These are phyloP conservation scores for Marchantia paleacea DNA, from an alignment of 225 moss, liverwort and hornwort genomes.

Conservation along the genomic window DNA sequence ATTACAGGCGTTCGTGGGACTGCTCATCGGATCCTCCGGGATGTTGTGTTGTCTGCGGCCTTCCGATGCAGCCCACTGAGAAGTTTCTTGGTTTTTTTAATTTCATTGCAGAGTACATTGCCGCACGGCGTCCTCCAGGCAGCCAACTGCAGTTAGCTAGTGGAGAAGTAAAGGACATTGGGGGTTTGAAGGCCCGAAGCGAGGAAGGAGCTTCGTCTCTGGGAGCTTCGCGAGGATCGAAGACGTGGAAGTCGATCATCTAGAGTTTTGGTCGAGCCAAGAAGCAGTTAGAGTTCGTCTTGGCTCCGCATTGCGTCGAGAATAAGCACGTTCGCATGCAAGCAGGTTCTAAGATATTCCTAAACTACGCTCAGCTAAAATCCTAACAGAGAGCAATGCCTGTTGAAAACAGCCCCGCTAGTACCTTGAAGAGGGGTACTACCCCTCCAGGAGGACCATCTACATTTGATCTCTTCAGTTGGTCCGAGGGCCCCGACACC, in stretches of 20 bases:
- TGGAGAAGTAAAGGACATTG: not conserved
- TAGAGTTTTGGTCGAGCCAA: not conserved
- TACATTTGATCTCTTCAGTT: constrained; percentile 88
- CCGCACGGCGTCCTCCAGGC: not conserved
- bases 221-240: not conserved
- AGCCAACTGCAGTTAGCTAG: not conserved
- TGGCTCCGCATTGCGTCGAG: not conserved
- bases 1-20: not conserved
- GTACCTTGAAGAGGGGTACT: constrained; percentile 56
- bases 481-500: constrained; percentile 64
- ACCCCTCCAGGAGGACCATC: constrained; percentile 89
- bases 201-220: not conserved
- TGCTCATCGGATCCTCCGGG: not conserved
- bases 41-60: not conserved
- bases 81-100: not conserved
- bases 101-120: constrained; percentile 1
- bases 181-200: not conserved
- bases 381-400: constrained; percentile 60
- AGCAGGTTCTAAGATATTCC: not conserved
- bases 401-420: constrained; percentile 76
- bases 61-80: not conserved
- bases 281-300: not conserved
- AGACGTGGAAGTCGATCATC: not conserved
- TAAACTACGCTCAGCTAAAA: not conserved
- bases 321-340: not conserved